Conservation (phyloP, 2,329 filamentous ascomycete genomes). For the Helotiales sp. region DNA sequence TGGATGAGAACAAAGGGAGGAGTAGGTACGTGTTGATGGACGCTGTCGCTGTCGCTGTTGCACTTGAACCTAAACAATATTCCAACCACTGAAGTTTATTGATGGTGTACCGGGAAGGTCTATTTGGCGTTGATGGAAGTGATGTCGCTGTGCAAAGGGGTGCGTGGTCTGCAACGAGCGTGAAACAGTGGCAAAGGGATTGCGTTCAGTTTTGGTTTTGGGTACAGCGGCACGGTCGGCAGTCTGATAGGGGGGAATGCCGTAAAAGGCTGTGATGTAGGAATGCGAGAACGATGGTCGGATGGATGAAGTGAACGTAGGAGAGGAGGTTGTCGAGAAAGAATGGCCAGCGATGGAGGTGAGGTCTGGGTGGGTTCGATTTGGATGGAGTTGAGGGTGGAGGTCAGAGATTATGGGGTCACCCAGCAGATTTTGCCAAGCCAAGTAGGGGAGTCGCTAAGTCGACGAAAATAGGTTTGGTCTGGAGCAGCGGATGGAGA, state of each 20-base stretch:
- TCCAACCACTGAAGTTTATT: conserved; percentile 27
- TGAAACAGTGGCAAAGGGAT: conserved; percentile 28
- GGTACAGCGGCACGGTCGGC: neutral
- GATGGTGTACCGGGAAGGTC: conserved; percentile 12
- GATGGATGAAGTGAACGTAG: conserved; percentile 26
- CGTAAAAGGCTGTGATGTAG: neutral
- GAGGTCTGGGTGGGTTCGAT: neutral
- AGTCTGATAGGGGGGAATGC: neutral
- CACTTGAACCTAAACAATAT: conserved; percentile 5
- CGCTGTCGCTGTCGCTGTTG: too few relatives aligned
- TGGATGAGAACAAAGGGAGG: conserved; percentile 16
- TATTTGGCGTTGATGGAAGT: conserved; percentile 21
- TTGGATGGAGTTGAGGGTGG: neutral
- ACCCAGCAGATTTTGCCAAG: conserved; percentile 12
- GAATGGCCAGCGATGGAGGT: conserved; percentile 19
- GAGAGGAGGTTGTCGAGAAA: conserved; percentile 15
- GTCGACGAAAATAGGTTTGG: conserved; percentile 15
- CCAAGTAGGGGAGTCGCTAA: conserved; percentile 16
- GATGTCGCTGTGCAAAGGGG: conserved; percentile 21
- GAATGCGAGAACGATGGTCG: conserved; percentile 24
- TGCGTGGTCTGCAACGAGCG: conserved; percentile 34
- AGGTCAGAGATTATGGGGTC: conserved; percentile 19
- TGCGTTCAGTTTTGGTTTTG: conserved; percentile 3
- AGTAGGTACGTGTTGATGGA: conserved; percentile 19
- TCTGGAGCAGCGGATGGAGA: conserved; percentile 1